phyloP scores from a whole-genome alignment of 768 basidiomycete species.

The Rhizopogon roseolus region DNA sequence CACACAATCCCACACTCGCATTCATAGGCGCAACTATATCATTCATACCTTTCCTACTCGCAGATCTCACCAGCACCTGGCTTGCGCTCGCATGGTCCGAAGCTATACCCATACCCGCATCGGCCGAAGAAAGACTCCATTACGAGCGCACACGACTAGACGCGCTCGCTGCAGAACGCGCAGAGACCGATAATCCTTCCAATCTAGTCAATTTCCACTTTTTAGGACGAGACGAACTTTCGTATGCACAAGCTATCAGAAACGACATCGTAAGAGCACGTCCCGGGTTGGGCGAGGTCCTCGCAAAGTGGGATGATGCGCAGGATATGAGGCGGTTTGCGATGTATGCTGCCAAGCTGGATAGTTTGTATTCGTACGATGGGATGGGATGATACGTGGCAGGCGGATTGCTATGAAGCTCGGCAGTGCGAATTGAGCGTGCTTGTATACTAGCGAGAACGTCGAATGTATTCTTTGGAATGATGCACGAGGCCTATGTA shows the following conservation, averaged over 20 bases:
- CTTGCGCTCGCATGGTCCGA: slow-evolving; percentile 38
- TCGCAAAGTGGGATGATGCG: slow-evolving; percentile 22
- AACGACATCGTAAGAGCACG: slow-evolving; percentile 11
- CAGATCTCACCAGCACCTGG: slow-evolving; percentile 47
- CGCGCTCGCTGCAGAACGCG: slow-evolving; percentile 13
- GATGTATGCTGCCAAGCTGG: slow-evolving; percentile 23
- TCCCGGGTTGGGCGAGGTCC: slow-evolving; percentile 11
- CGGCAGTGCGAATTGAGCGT: too few relatives aligned
- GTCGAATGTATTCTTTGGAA: too few relatives aligned
- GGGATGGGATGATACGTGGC: too few relatives aligned
- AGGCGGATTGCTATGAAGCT: too few relatives aligned
- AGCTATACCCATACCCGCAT: slow-evolving; percentile 28
- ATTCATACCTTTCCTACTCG: slow-evolving; percentile 44
- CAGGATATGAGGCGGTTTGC: slow-evolving; percentile 19
- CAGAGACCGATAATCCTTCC: slow-evolving; percentile 20
- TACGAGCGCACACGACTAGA: slow-evolving; percentile 35
- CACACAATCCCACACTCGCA: slow-evolving; percentile 40
- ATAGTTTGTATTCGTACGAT: too few relatives aligned
- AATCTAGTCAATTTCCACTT: slow-evolving; percentile 22
- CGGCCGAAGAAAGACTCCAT: slow-evolving; percentile 26
- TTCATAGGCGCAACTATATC: slow-evolving; percentile 40
- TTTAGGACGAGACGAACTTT: slow-evolving; percentile 13
- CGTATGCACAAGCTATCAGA: slow-evolving; percentile 15
- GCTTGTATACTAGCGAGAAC: too few relatives aligned
- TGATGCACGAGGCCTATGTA: too few relatives aligned